Base-by-base conservation (phyloP, 352 stramenopile genomes). In the Globisporangium perplexum region DNA sequence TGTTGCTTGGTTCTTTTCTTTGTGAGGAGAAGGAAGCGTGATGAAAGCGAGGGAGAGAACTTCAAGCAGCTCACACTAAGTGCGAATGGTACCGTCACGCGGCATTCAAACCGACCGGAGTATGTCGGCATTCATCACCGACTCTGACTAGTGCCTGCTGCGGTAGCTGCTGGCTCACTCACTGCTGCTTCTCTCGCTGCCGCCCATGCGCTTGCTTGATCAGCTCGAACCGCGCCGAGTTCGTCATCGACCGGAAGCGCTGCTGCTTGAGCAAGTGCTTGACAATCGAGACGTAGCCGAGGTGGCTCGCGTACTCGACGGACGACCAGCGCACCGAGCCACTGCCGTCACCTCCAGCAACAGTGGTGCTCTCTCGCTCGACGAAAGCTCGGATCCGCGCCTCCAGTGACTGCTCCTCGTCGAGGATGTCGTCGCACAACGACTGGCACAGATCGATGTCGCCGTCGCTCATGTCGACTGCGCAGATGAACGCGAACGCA, bases 261-360 rank as follows among this genome's bases (percentile, higher is more conserved):
- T 43, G 36, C 12, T 17, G 4, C 36, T 45, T 45, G 17, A 45
- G 39, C 39, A 45, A 12, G 20, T 45, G 39, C 20, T 14, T 45
- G 39, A 45, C 39, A n/a, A 45, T 45, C 18, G 39, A 20, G n/a
- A 45, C n/a, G 20, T 45, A 45, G 5, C 39, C 39, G 39, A 45
- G 39, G 2, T 26, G 39, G 20, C n/a, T 45, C 39, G 39, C 39
- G 39, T 45, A 45, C 8, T 45, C 39, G 17, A 45, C 39, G 2
- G n/a, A 26, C 39, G 39, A 45, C 39, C 41, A 46, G 41, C 23
- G 41, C 20, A 46, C 20, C n/a, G 23, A 15, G 10, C 41, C 41
- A 5, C 28, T 11, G 7, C 11, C n/a, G n/a, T 28, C 11, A 26
- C 28, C 41, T n/a, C 17, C 11, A 8, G 22, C n/a, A 1, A 17